phyloP scores from a whole-genome alignment of 1,284 basidiomycete species.

The Lentinula novae-zelandiae region DNA sequence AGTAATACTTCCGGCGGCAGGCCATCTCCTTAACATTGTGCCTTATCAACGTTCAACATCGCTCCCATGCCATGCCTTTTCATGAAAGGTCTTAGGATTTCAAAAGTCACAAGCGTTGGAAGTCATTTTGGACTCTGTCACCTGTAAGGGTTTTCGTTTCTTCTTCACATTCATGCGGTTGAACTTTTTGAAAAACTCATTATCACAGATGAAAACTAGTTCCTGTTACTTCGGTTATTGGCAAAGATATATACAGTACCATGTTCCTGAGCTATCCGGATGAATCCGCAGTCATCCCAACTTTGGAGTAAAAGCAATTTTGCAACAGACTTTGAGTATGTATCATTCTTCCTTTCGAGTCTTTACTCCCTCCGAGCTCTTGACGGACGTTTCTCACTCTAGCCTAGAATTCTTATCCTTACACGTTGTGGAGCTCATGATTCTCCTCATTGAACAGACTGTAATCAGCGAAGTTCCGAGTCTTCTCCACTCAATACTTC shows the following conservation, averaged over 20 bases:
- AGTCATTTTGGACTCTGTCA: too few relatives aligned
- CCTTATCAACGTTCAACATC: not conserved
- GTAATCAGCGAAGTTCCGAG: not conserved
- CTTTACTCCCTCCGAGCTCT: not conserved
- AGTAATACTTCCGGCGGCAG: not conserved
- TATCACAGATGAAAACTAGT: too few relatives aligned
- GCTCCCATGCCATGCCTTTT: not conserved
- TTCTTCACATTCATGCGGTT: too few relatives aligned
- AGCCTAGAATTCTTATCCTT: not conserved
- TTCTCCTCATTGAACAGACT: not conserved
- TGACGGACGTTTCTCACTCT: not conserved
- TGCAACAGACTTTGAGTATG: too few relatives aligned
- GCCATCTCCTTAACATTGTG: not conserved
- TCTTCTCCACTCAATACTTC: not conserved
- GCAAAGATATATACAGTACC: too few relatives aligned
- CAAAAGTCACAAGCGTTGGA: too few relatives aligned
- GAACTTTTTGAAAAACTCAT: too few relatives aligned
- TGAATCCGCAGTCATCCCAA: too few relatives aligned
- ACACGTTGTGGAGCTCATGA: not conserved
- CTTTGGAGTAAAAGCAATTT: too few relatives aligned
- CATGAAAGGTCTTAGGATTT: not conserved
- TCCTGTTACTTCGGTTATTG: too few relatives aligned
- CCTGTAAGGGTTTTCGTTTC: too few relatives aligned
- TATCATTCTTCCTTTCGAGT: not conserved
- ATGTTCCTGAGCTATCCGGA: too few relatives aligned